phyloP scores from a whole-genome alignment of 805 yeast genomes.

The Debaryomyces tyrocola region DNA sequence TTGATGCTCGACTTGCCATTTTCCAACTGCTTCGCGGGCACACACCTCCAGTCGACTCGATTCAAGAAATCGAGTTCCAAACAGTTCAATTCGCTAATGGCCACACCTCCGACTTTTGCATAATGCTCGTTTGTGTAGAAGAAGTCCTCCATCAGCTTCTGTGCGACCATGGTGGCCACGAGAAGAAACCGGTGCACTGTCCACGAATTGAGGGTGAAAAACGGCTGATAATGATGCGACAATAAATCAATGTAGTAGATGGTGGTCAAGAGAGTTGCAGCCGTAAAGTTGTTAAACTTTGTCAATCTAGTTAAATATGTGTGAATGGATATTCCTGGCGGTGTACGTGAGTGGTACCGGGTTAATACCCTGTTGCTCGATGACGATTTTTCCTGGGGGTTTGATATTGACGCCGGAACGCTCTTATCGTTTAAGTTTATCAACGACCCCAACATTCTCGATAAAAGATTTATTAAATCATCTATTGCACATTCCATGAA shows the following conservation, averaged over 20 bases:
- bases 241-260: constrained; percentile 90
- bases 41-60: constrained; percentile 66
- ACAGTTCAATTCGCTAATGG: constrained; percentile 76
- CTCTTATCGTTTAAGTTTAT: constrained; percentile 70
- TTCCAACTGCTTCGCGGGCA: constrained; percentile 37
- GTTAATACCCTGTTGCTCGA: constrained; percentile 50
- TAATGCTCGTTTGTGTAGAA: constrained; percentile 93
- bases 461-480: constrained; percentile 67
- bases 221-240: constrained; percentile 68
- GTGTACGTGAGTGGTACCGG: constrained; percentile 89
- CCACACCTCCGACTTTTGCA: constrained; percentile 94
- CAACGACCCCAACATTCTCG: constrained; percentile 78
- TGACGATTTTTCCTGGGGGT: constrained; percentile 20
- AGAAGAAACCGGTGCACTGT: constrained; percentile 91
- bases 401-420: constrained; percentile 34
- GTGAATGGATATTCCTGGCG: constrained; percentile 81
- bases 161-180: constrained; percentile 87
- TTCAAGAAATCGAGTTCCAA: constrained; percentile 84
- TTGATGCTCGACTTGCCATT: constrained; percentile 22
- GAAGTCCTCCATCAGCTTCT: constrained; percentile 89
- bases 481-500: constrained; percentile 69
- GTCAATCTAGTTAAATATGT: constrained; percentile 76
- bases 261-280: constrained; percentile 75
- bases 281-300: constrained; percentile 82
- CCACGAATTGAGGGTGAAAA: constrained; percentile 81